phyloP scores from a whole-genome alignment of 176 grass and related monocot species.

The Rhynchospora tenuis region DNA sequence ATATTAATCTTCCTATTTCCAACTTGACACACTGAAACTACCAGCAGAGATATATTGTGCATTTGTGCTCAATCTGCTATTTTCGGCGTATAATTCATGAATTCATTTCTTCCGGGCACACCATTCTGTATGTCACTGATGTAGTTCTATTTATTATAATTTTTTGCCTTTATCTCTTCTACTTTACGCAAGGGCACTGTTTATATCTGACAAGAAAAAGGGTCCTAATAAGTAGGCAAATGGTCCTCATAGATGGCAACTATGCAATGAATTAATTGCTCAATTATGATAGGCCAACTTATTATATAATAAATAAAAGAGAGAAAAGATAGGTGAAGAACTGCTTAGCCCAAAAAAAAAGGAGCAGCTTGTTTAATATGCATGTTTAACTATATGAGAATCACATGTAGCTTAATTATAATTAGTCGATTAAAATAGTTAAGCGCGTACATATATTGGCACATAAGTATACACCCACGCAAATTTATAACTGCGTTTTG shows the following conservation, averaged over 20 bases:
- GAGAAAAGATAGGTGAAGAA: neutral
- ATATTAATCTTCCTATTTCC: neutral
- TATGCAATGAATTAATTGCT: constrained; percentile 8
- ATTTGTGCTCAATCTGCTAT: too few species aligned
- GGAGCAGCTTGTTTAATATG: neutral
- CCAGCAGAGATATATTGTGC: neutral
- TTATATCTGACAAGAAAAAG: constrained; percentile 9
- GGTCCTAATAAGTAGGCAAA: neutral
- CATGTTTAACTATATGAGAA: too few species aligned
- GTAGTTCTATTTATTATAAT: neutral
- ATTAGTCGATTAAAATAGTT: too few species aligned
- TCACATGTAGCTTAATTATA: too few species aligned
- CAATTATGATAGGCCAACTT: neutral
- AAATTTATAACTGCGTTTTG: neutral
- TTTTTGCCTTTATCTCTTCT: neutral
- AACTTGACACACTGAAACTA: neutral
- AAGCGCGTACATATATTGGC: too few species aligned
- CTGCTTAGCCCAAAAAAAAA: neutral
- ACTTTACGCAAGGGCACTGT: neutral
- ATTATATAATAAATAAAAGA: constrained; percentile 7
- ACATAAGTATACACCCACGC: too few species aligned
- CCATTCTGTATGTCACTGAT: neutral
- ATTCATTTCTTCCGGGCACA: neutral
- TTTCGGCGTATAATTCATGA: neutral
- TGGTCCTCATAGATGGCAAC: constrained; percentile 13